Evolutionary conservation across 345 rosid genomes (phyloP).

Genomic region (Eucalyptus pauciflora): DNA sequence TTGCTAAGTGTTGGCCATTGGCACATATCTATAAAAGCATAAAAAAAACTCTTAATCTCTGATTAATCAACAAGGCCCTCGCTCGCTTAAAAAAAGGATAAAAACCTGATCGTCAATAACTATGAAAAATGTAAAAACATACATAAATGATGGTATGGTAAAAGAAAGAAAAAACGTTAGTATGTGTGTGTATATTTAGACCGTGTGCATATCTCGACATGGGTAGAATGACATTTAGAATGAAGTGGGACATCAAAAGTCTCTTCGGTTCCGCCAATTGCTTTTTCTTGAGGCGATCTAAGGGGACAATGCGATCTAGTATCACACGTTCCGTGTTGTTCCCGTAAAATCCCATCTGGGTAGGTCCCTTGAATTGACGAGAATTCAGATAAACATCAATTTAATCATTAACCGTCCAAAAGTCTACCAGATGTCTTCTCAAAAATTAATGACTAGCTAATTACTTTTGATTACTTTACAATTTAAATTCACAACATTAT

Average conservation of each 20-base stretch:
- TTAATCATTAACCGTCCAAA: not conserved
- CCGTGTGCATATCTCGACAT: not conserved
- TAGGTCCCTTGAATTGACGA: not conserved
- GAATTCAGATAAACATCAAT: not conserved
- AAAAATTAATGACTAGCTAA: not conserved
- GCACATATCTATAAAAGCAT: not conserved
- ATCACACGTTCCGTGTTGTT: not conserved
- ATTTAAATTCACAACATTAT: not conserved
- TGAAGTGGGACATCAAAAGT: not conserved
- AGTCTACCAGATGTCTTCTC: not conserved
- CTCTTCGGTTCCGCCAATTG: not conserved
- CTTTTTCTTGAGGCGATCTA: not conserved
- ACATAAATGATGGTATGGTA: not conserved
- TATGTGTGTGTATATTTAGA: not conserved
- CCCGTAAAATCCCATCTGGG: not conserved
- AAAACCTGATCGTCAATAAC: not conserved
- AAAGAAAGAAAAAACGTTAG: not conserved
- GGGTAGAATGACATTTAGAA: not conserved
- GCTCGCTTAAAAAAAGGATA: not conserved
- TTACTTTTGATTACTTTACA: not conserved
- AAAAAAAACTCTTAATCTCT: not conserved
- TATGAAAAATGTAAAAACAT: not conserved
- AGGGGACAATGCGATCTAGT: not conserved
- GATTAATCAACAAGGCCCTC: not conserved
- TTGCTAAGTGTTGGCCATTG: not conserved